These are phyloP conservation scores for Ambrosiella xylebori DNA, from an alignment of 2,329 filamentous ascomycete species.

Conservation along the genomic window DNA sequence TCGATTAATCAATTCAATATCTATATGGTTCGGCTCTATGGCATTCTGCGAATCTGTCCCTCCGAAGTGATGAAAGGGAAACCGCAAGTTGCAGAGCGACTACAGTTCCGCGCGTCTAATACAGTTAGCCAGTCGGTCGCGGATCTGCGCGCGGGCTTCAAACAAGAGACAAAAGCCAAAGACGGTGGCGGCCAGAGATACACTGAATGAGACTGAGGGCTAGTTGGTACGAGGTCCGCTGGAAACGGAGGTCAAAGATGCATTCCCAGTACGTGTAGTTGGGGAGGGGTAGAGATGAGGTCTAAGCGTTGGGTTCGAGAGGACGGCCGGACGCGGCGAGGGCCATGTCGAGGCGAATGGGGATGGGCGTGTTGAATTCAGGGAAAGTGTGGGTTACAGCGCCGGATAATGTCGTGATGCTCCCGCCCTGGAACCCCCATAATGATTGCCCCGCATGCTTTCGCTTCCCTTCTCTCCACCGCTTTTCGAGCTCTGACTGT, in stretches of 20 bases:
- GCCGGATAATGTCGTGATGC: neutral
- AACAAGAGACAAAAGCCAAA: slow-evolving; percentile 57
- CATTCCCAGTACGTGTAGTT: slow-evolving; percentile 47
- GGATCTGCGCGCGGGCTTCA: slow-evolving; percentile 31
- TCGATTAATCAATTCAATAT: too few relatives aligned
- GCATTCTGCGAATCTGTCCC: slow-evolving; percentile 43
- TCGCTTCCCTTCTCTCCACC: too few relatives aligned
- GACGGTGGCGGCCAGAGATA: slow-evolving; percentile 31
- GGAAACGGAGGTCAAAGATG: slow-evolving; percentile 53
- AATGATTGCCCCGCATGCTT: neutral
- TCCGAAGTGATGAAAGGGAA: slow-evolving; percentile 48
- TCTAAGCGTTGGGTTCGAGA: neutral
- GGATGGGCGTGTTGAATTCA: neutral
- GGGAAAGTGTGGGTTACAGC: neutral
- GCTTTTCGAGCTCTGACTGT: too few relatives aligned
- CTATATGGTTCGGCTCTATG: neutral
- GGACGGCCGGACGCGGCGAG: neutral
- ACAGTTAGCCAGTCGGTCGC: slow-evolving; percentile 22
- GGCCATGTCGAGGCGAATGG: neutral
- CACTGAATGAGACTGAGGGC: slow-evolving; percentile 40
- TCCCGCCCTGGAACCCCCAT: neutral
- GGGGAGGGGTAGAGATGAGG: slow-evolving; percentile 24
- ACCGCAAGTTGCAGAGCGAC: slow-evolving; percentile 38
- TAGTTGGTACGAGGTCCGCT: slow-evolving; percentile 46
- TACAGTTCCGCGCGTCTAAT: slow-evolving; percentile 22